Evolutionary conservation across 495 filamentous ascomycete genomes (phyloP), one percentile per base, ranked within the genome.

Genomic region (Friedmanniomyces simplex): DNA sequence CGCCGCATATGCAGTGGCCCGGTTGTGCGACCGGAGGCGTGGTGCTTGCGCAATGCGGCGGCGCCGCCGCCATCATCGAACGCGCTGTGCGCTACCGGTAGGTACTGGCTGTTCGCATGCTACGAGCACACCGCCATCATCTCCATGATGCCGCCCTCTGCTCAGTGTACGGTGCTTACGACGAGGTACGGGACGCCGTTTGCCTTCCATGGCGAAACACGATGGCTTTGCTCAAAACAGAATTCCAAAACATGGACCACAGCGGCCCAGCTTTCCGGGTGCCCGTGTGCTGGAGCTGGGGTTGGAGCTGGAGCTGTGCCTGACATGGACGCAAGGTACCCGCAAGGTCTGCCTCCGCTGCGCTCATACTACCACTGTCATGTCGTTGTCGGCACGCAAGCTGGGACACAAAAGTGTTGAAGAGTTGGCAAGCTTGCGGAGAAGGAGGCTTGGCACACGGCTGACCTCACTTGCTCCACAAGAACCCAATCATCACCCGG

Each of bases 1-100:
- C 54, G 54, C 54, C 22, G 54, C 54, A 56, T 56, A 56, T 56
- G 54, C 41, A 24, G 14, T 45, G 39, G 21, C 52, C 52, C 52
- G 52, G 2, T 46, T 30, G 52, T 55, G 22, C 39, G 2, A 55
- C 52, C 36, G 37, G 22, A 42, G 52, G 52, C 52, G 36, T 43
- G 46, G 21, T 8, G 4, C 46, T 26, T 49, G 24, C 21, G 41
- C 41, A 45, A 45, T 18, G 3, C 41, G 21, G 41, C 41, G 16
- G 41, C 41, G 16, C 16, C 21, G 16, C 41, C 14, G 3, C 41
- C 16, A 18, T 18, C n/a, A 37, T 37, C 34, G 34, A 37, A 37
- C 34, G 16, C 34, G 34, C 16, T 37, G 14, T 47, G 10, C 18
- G 7, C 21, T n/a, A 47, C 7, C 18, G 18, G 18, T 37, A 8